Percentiles rank a stretch among this genome's conserved stretches.
Evolutionary conservation across 73 alveolate species (phyloP).

Genomic region (Paramecium octaurelia): DNA sequence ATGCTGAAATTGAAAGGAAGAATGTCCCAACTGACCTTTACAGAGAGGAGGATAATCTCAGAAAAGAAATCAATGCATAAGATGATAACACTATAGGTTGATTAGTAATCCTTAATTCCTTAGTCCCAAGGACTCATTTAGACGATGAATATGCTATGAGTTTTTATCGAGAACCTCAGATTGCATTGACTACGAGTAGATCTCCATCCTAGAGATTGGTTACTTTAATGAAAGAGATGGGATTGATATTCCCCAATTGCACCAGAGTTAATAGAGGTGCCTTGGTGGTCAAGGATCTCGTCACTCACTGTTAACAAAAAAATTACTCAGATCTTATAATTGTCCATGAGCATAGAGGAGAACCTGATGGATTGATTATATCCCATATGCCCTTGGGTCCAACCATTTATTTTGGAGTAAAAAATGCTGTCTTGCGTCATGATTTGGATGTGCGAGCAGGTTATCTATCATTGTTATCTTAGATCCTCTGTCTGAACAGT

Average conservation of each 20-base stretch:
- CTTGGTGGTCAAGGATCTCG: conserved; percentile 93
- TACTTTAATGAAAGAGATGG: conserved; percentile 95
- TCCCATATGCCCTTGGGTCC: conserved; percentile 99
- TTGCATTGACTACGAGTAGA: conserved; percentile 96
- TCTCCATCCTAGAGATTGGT: conserved; percentile 92
- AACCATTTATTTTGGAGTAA: conserved; percentile 97
- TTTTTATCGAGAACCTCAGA: conserved; percentile 86
- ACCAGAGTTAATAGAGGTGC: conserved; percentile 97
- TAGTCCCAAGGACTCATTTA: conserved; percentile 85
- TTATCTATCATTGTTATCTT: conserved; percentile 70
- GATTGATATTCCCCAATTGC: conserved; percentile 91
- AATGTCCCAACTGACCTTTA: conserved; percentile 93
- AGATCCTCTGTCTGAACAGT: conserved; percentile 92
- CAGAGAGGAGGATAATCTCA: conserved; percentile 81
- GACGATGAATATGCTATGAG: conserved; percentile 98
- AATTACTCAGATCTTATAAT: conserved; percentile 90
- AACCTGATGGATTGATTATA: conserved; percentile 99
- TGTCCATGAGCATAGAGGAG: conserved; percentile 99
- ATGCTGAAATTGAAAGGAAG: conserved; percentile 70
- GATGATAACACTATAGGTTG: conserved; percentile 67
- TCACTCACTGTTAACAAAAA: conserved; percentile 77
- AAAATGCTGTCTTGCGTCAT: conserved; percentile 97
- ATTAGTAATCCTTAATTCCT: not conserved
- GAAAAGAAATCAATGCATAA: conserved; percentile 65
- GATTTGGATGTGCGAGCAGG: conserved; percentile 76